Evolutionary conservation across 2,329 filamentous ascomycete species (phyloP).

Genomic region (Apiospora malaysiana): DNA sequence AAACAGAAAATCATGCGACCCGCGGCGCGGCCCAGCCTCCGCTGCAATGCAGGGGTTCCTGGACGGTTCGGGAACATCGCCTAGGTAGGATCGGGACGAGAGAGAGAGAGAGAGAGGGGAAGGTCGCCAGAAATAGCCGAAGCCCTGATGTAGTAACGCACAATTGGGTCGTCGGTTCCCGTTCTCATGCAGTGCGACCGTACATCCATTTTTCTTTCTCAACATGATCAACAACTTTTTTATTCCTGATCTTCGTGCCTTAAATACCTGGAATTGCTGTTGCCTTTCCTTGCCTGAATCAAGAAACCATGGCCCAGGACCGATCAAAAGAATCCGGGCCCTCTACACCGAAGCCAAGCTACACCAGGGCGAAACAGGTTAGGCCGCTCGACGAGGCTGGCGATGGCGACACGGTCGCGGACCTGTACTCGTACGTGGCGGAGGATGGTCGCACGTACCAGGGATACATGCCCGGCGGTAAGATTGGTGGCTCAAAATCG

Average conservation of each 20-base stretch:
- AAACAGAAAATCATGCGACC: background rate
- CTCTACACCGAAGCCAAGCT: background rate
- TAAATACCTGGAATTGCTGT: background rate
- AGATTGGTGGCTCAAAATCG: background rate
- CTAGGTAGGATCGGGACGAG: background rate
- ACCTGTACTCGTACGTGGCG: background rate
- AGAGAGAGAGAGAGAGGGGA: background rate
- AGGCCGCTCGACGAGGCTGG: background rate
- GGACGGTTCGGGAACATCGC: background rate
- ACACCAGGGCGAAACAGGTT: constrained; percentile 12
- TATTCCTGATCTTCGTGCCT: background rate
- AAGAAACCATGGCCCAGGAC: background rate
- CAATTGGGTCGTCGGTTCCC: background rate
- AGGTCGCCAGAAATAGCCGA: background rate
- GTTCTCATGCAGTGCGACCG: background rate
- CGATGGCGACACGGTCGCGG: constrained; percentile 15
- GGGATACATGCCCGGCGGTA: constrained; percentile 19
- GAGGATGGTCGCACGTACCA: constrained; percentile 10
- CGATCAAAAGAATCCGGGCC: background rate
- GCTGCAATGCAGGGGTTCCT: background rate
- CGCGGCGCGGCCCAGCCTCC: background rate
- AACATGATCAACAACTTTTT: background rate
- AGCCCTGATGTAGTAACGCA: background rate
- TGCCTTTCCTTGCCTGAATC: too few species aligned
- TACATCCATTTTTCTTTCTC: background rate